A percentile compares a stretch with the other conserved stretches of the same genome.
These are phyloP conservation scores for Erysimum cheiranthoides DNA, from an alignment of 345 rosid species.

Conservation along the genomic window DNA sequence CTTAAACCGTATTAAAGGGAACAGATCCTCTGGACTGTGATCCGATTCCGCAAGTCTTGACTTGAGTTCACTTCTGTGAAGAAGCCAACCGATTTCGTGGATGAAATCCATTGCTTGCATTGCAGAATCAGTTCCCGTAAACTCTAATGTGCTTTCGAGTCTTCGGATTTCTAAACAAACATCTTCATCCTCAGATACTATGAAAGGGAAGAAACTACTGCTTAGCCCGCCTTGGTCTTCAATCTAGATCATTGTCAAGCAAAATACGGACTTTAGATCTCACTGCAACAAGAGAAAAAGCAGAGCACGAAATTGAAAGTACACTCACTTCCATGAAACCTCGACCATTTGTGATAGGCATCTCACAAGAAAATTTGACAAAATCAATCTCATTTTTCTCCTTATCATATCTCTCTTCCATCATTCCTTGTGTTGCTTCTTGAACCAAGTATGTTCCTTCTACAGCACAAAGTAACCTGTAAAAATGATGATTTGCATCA, in stretches of 20 bases:
- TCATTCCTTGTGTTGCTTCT: constrained; percentile 56
- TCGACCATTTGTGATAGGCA: constrained; percentile 69
- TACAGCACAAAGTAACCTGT: constrained; percentile 86
- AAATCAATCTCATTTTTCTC: constrained; percentile 58
- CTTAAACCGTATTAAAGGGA: constrained; percentile 75
- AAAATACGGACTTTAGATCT: constrained; percentile 7
- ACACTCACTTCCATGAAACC: constrained; percentile 92
- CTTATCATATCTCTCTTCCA: constrained; percentile 46
- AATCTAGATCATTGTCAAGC: constrained; percentile 58
- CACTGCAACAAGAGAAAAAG: neutral
- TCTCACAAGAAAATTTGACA: constrained; percentile 69
- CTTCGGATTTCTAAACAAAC: constrained; percentile 83
- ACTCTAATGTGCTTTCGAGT: constrained; percentile 75
- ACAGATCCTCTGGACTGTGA: constrained; percentile 59
- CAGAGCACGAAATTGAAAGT: constrained; percentile 9
- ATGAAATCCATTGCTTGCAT: constrained; percentile 86
- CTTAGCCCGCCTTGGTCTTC: constrained; percentile 77
- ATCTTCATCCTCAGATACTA: constrained; percentile 78
- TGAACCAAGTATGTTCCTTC: constrained; percentile 84
- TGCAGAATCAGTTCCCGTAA: constrained; percentile 62
- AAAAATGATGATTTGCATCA: constrained; percentile 31
- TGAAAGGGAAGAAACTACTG: constrained; percentile 87
- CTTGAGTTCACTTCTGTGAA: constrained; percentile 67
- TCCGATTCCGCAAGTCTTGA: constrained; percentile 54
- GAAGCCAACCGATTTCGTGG: constrained; percentile 96